Percentiles rank a stretch among this genome's conserved stretches.
Conservation (phyloP, 1,139 yeast genomes). For the Schwanniomyces etchellsii region DNA sequence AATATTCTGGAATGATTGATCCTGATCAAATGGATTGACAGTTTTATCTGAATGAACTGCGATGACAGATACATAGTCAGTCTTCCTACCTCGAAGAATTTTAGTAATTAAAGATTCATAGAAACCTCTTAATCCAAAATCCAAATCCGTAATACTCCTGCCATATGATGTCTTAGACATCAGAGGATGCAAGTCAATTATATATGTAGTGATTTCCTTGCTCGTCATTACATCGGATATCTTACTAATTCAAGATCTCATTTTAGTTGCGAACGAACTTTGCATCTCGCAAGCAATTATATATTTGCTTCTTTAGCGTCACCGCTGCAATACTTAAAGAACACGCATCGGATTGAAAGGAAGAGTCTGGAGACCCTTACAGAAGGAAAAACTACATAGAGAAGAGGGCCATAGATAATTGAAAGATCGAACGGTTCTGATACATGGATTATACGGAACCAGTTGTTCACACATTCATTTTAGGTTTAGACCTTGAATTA, state of each 20-base stretch:
- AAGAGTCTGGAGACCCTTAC: no score
- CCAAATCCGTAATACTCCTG: slow-evolving; percentile 23
- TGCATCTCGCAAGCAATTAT: neutral
- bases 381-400: no score
- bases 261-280: neutral
- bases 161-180: slow-evolving; percentile 28
- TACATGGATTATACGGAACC: no score
- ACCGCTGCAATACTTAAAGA: neutral
- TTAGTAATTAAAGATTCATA: slow-evolving; percentile 38
- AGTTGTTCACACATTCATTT: no score
- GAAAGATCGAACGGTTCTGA: no score
- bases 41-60: slow-evolving; percentile 30
- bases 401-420: no score
- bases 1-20: slow-evolving; percentile 20
- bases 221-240: slow-evolving; percentile 20
- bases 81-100: slow-evolving; percentile 46
- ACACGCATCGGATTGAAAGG: no score
- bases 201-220: slow-evolving; percentile 47
- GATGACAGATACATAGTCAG: slow-evolving; percentile 49
- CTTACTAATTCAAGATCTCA: no score
- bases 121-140: slow-evolving; percentile 34
- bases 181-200: slow-evolving; percentile 45
- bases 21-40: slow-evolving; percentile 15
- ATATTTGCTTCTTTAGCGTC: neutral
- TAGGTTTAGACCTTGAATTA: no score